Conservation (phyloP, 192 early-diverging fungal species). For the Gorgonomyces haynaldii region DNA sequence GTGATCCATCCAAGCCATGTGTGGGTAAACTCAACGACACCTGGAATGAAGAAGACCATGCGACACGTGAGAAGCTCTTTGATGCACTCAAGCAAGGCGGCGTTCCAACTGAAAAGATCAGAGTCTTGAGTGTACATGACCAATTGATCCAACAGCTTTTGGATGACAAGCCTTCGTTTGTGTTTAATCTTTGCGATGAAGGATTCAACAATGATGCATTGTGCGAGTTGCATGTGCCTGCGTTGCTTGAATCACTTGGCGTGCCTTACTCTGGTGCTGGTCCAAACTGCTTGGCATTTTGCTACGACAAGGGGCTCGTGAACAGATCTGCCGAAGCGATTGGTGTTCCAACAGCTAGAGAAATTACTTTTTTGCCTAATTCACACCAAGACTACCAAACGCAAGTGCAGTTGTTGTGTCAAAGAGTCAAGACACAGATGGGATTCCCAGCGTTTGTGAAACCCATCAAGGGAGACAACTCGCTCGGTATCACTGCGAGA, state of each 20-base stretch:
- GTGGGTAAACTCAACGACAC: conserved; percentile 46
- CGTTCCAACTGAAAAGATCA: conserved; percentile 14
- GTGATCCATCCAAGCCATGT: conserved; percentile 35
- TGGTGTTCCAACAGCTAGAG: conserved; percentile 37
- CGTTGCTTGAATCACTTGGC: conserved; percentile 33
- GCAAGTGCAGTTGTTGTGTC: conserved; percentile 11
- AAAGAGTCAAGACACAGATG: conserved; percentile 16
- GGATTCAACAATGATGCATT: conserved; percentile 43
- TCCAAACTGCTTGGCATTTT: conserved; percentile 38
- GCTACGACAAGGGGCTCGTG: conserved; percentile 49
- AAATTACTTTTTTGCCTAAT: conserved; percentile 29
- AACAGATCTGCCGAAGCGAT: conserved; percentile 38
- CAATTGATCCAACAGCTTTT: conserved; percentile 6
- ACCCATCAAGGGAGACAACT: conserved; percentile 47
- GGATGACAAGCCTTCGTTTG: conserved; percentile 18
- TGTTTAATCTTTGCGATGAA: conserved; percentile 48
- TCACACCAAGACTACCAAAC: conserved; percentile 10
- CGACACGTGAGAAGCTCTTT: conserved; percentile 30
- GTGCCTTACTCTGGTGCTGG: conserved; percentile 45
- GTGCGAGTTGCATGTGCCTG: conserved; percentile 44
- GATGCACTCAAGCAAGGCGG: conserved; percentile 22
- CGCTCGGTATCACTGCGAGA: conserved; percentile 38
- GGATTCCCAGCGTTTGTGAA: conserved; percentile 45
- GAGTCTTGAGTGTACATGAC: conserved; percentile 25
- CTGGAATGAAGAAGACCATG: conserved; percentile 44